A percentile compares a stretch with the other conserved stretches of the same genome.
phyloP scores from a whole-genome alignment of 164 flowering plant genomes.

The Brasenia schreberi region DNA sequence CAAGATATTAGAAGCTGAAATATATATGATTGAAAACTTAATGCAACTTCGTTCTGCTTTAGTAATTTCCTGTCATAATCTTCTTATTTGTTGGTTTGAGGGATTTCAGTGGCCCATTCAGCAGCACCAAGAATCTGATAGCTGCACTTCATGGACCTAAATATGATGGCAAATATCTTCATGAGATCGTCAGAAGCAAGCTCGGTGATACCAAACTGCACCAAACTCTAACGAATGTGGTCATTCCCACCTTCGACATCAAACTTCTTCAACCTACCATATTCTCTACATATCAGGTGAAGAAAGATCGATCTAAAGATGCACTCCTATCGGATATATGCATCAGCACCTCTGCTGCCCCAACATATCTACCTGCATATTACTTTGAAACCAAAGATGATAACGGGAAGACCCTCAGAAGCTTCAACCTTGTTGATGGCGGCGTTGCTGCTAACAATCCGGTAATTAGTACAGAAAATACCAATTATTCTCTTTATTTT shows the following conservation, averaged over 20 bases:
- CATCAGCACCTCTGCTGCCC: constrained; percentile 24
- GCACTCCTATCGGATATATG: constrained; percentile 29
- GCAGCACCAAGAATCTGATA: too few relatives aligned
- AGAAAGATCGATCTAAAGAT: constrained; percentile 7
- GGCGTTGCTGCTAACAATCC: constrained; percentile 39
- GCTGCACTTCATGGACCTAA: constrained; percentile 7
- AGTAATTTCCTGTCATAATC: neutral
- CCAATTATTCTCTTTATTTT: too few relatives aligned
- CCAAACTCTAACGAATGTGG: constrained; percentile 11
- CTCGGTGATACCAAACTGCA: constrained; percentile 8
- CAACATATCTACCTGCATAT: constrained; percentile 10
- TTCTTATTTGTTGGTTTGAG: neutral
- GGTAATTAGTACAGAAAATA: constrained; percentile 6
- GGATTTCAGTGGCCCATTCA: neutral
- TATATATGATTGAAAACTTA: neutral
- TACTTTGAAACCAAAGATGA: constrained; percentile 12
- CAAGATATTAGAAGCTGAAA: too few relatives aligned
- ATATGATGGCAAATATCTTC: constrained; percentile 12
- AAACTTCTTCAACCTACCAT: constrained; percentile 17
- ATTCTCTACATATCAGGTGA: constrained; percentile 21
- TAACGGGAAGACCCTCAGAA: constrained; percentile 6
- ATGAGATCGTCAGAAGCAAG: neutral
- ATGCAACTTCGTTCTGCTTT: too few relatives aligned
- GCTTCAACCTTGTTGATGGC: constrained; percentile 30
- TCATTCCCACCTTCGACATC: constrained; percentile 13